Base-by-base conservation (phyloP, 2,329 filamentous ascomycete genomes). In the Exophiala bonariae region DNA sequence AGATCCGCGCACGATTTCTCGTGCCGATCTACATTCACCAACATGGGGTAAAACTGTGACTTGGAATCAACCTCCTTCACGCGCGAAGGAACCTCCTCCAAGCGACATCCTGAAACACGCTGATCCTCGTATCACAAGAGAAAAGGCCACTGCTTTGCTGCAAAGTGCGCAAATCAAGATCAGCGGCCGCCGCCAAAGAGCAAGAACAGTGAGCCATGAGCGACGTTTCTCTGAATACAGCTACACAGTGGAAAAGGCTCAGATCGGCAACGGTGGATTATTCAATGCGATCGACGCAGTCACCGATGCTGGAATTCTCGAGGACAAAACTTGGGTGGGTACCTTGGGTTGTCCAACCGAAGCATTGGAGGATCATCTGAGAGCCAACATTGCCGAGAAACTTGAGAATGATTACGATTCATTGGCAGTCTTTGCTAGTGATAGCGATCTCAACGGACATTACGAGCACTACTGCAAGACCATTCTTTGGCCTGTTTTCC, bases 391-490 rank as follows among this genome's bases (percentile, higher is more conserved):
- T 54, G 83, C 89, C 55, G 87, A 93, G 63, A 82, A 81, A 46
- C 72, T 97, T 7, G 83, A 88, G 39, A 86, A 85, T 19, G 88
- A 96, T 63, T 85, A 87, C 65, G 83, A 93, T 58, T 90, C 89
- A 60, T 69, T 95, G 56, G 38, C 51, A 3, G 52, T 58, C 32
- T 95, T 86, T 66, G 86, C 88, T 66, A 87, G 83, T 51, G 92
- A 97, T 70, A 89, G 86, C 63, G 91, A 97, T 67, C 90, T 96
- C 63, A 87, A 96, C 61, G 90, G 91, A 1, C 91, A 96, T 69
- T 97, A 97, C 64, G 82, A 86, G 10, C 91, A 96, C 69, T 97
- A 93, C 66, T 96, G 91, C 83, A 97, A 97, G 73, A 89, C 92
- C 63, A 96, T 97, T 45, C 77, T 97, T 5, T 97, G 92, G 92